A percentile compares a stretch with the other conserved stretches of the same genome.
phyloP scores from a whole-genome alignment of 345 rosid genomes.

The Abelmoschus esculentus region DNA sequence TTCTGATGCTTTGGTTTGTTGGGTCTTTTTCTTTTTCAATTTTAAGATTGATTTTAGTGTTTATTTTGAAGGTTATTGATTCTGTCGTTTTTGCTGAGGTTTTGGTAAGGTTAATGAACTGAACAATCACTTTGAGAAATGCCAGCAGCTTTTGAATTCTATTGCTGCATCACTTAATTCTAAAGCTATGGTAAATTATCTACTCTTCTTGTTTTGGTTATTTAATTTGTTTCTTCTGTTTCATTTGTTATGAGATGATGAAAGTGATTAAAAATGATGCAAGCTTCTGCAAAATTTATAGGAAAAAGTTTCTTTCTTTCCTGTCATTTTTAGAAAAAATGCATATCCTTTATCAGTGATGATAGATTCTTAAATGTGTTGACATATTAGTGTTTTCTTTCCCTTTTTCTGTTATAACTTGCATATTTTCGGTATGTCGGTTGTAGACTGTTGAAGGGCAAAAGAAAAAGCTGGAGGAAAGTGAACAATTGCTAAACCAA shows the following conservation, averaged over 20 bases:
- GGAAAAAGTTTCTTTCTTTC: background rate
- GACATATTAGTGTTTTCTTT: background rate
- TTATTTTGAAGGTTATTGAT: background rate
- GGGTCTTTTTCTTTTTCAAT: background rate
- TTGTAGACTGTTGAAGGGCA: slow-evolving; percentile 68
- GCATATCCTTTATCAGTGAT: background rate
- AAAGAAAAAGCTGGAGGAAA: slow-evolving; percentile 62
- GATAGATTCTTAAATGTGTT: background rate
- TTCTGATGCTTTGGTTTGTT: slow-evolving; percentile 66
- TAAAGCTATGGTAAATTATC: slow-evolving; percentile 49
- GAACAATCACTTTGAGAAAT: slow-evolving; percentile 74
- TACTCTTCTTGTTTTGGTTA: background rate
- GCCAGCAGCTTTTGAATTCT: slow-evolving; percentile 82
- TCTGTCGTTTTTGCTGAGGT: background rate
- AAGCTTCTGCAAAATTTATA: background rate
- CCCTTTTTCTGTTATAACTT: background rate
- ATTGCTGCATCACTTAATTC: slow-evolving; percentile 59
- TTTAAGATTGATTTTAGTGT: background rate
- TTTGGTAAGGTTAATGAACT: slow-evolving; percentile 50
- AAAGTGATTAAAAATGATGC: background rate
- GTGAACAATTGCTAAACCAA: slow-evolving; percentile 47
- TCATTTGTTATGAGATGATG: background rate
- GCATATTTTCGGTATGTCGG: background rate
- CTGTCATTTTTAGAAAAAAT: background rate
- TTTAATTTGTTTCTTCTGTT: background rate